These are phyloP conservation scores for Coprinopsis sp. DNA, from an alignment of 768 basidiomycete genomes.

Conservation along the genomic window DNA sequence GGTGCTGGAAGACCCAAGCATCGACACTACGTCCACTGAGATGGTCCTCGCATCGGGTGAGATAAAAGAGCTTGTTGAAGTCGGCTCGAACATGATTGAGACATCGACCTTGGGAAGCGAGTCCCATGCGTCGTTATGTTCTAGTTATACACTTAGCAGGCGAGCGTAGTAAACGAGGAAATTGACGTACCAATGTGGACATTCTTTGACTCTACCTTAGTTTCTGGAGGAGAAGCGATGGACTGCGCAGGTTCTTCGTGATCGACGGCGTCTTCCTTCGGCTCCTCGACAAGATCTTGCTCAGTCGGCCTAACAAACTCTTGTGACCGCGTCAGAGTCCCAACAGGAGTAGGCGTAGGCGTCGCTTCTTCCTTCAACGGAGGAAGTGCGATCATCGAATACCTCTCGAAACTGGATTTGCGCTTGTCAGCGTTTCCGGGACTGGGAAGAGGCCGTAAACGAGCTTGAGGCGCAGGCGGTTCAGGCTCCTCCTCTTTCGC, in stretches of 20 bases:
- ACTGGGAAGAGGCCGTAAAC: constrained; percentile 19
- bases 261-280: neutral
- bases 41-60: constrained; percentile 46
- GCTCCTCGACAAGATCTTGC: neutral
- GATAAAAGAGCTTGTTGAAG: constrained; percentile 13
- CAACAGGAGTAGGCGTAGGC: constrained; percentile 48
- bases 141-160: neutral
- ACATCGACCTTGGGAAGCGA: constrained; percentile 48
- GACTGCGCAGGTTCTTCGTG: too few relatives aligned
- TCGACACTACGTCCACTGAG: constrained; percentile 67
- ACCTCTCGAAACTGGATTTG: constrained; percentile 64
- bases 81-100: constrained; percentile 35
- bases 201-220: too few relatives aligned
- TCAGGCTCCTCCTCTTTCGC: neutral
- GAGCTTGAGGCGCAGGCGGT: constrained; percentile 17
- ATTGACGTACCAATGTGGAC: neutral
- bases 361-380: constrained; percentile 66
- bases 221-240: too few relatives aligned
- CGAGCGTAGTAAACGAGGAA: neutral
- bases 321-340: constrained; percentile 41
- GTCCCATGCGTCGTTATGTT: constrained; percentile 35
- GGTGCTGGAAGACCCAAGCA: constrained; percentile 47
- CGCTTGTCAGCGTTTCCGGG: constrained; percentile 44
- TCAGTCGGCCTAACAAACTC: neutral
- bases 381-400: constrained; percentile 58